phyloP scores from a whole-genome alignment of 768 basidiomycete species.

The Termitomyces sp. region DNA sequence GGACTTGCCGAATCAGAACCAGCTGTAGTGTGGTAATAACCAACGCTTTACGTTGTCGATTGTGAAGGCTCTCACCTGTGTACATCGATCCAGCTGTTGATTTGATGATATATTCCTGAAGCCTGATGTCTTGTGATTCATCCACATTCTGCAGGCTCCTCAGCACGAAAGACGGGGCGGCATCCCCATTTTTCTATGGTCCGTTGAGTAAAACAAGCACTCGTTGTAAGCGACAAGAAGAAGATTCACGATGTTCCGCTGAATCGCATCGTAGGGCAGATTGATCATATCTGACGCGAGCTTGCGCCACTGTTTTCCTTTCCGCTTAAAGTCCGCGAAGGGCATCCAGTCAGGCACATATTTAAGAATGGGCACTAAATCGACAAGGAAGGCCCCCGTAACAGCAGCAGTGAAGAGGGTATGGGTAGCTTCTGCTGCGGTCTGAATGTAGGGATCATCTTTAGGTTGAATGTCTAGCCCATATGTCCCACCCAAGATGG shows the following conservation, averaged over 20 bases:
- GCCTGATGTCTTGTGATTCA: too few species aligned
- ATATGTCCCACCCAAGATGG: slow-evolving; percentile 28
- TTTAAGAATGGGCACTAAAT: slow-evolving; percentile 23
- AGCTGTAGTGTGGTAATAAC: slow-evolving; percentile 8
- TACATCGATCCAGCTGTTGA: too few species aligned
- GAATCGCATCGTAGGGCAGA: slow-evolving; percentile 17
- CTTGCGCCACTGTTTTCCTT: slow-evolving; percentile 23
- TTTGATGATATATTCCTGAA: too few species aligned
- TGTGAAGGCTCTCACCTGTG: slow-evolving; percentile 9
- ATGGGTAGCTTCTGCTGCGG: slow-evolving; percentile 23
- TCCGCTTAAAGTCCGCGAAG: slow-evolving; percentile 27
- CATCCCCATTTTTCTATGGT: slow-evolving; percentile 14
- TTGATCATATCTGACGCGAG: slow-evolving; percentile 15
- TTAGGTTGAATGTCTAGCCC: slow-evolving; percentile 25
- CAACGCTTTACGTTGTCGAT: too few species aligned
- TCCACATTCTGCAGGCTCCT: too few species aligned
- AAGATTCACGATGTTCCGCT: slow-evolving; percentile 14
- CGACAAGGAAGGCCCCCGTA: slow-evolving; percentile 28
- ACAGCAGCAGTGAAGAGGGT: slow-evolving; percentile 22
- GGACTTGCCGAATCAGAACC: slow-evolving; percentile 22
- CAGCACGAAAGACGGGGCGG: not conserved
- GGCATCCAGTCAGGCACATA: slow-evolving; percentile 33
- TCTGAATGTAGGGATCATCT: slow-evolving; percentile 30
- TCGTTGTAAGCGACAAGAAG: not conserved
- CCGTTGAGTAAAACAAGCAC: not conserved